These are phyloP conservation scores for Phyllosticta citrichinensis DNA, from an alignment of 2,329 filamentous ascomycete genomes.

Conservation along the genomic window DNA sequence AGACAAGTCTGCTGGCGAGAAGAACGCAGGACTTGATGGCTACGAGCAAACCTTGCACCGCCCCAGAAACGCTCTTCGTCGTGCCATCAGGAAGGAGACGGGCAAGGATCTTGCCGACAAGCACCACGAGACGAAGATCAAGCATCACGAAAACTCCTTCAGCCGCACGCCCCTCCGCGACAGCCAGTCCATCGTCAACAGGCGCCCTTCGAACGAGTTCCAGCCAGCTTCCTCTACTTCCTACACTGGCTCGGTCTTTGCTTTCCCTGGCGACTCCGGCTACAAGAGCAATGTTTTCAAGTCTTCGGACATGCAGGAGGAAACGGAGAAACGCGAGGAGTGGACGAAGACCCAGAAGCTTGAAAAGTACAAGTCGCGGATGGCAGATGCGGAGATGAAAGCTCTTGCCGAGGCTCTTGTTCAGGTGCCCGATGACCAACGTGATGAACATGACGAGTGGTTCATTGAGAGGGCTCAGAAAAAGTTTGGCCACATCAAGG, in stretches of 20 bases:
- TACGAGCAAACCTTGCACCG: not conserved
- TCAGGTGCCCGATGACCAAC: not conserved
- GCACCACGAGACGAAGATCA: not conserved
- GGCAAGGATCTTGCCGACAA: not conserved
- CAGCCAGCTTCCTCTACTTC: not conserved
- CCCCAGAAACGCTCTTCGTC: slow-evolving; percentile 2
- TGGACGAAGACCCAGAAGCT: too few relatives aligned
- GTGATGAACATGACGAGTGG: not conserved
- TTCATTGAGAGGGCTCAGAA: slow-evolving; percentile 7
- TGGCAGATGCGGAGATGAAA: not conserved
- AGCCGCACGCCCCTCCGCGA: slow-evolving; percentile 1
- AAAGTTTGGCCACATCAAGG: slow-evolving; percentile 10
- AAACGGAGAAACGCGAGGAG: not conserved
- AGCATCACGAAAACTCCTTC: slow-evolving; percentile 4
- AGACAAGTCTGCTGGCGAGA: not conserved
- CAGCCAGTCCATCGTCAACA: not conserved
- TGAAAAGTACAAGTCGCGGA: not conserved
- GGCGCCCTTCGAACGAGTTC: not conserved
- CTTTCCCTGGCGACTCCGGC: slow-evolving; percentile 4
- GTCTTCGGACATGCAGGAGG: not conserved
- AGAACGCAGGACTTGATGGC: not conserved
- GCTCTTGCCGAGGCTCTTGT: not conserved
- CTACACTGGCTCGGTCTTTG: slow-evolving; percentile 1
- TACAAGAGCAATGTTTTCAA: slow-evolving; percentile 9
- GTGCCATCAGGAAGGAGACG: not conserved